A percentile compares a stretch with the other conserved stretches of the same genome.
Evolutionary conservation across 75 land plant species (phyloP).

Genomic region (Pseudotsuga menziesii): DNA sequence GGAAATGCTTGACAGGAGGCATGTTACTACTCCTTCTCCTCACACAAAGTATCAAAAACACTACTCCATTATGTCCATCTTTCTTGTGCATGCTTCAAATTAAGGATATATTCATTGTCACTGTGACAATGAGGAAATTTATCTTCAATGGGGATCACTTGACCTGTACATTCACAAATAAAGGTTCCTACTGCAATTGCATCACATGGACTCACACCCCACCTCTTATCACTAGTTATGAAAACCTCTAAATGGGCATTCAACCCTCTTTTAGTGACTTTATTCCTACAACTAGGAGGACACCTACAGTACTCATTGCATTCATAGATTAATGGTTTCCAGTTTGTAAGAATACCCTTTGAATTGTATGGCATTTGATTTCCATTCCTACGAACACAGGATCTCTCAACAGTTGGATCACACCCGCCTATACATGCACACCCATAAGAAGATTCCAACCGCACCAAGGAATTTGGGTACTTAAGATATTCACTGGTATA

Average conservation of each 20-base stretch:
- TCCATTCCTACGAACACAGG: slow-evolving; percentile 52
- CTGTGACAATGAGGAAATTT: slow-evolving; percentile 15
- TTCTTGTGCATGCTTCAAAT: slow-evolving; percentile 27
- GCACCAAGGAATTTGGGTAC: slow-evolving; percentile 23
- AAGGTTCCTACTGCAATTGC: slow-evolving; percentile 72
- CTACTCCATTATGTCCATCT: slow-evolving; percentile 60
- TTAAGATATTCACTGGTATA: slow-evolving; percentile 33
- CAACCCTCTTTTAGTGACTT: slow-evolving; percentile 52
- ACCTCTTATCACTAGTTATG: slow-evolving; percentile 29
- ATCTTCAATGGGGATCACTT: slow-evolving; percentile 31
- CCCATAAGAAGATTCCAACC: slow-evolving; percentile 15
- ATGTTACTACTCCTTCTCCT: slow-evolving; percentile 14
- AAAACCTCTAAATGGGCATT: slow-evolving; percentile 63
- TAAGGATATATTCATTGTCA: slow-evolving; percentile 41
- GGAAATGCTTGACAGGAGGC: slow-evolving; percentile 19
- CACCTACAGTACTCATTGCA: slow-evolving; percentile 60
- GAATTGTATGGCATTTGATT: slow-evolving; percentile 65
- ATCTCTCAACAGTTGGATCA: slow-evolving; percentile 14
- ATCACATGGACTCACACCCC: slow-evolving; percentile 91
- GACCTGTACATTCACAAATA: slow-evolving; percentile 76
- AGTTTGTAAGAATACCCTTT: slow-evolving; percentile 45
- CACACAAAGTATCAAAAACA: slow-evolving; percentile 29
- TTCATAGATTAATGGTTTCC: slow-evolving; percentile 62
- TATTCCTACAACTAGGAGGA: slow-evolving; percentile 46
- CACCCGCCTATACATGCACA: slow-evolving; percentile 53